Base-by-base conservation (phyloP, 768 basidiomycete genomes). In the Sporobolomyces pararoseus region DNA sequence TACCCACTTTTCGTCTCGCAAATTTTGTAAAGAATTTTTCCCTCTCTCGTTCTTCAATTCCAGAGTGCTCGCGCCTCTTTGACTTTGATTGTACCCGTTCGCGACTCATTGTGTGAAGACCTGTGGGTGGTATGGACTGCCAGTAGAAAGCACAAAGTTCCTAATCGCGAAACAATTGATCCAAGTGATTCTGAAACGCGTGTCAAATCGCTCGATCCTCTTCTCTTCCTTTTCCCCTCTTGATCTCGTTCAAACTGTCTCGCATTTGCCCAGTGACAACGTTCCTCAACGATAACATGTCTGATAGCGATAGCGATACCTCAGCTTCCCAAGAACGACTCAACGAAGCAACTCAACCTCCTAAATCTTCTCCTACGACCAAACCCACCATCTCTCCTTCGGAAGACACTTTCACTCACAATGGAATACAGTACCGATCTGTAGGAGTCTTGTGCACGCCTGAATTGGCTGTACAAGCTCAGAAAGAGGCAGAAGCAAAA, bases 231-330 rank as follows among this genome's bases (percentile, higher is more conserved):
- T 51, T 29, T 27, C 25, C 25, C 50, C 25, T 27, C 50, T 51
- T 25, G 7, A 25, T 51, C 50, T 27, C 50, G n/a, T n/a, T n/a
- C n/a, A n/a, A n/a, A n/a, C n/a, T n/a, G n/a, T n/a, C n/a, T n/a
- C n/a, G n/a, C n/a, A n/a, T n/a, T n/a, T n/a, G n/a, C n/a, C n/a
- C n/a, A n/a, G n/a, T n/a, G n/a, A n/a, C n/a, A n/a, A n/a, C n/a
- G n/a, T n/a, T 17, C 50, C 50, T 51, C 47, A 49, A 27, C 50
- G 50, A 51, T 25, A 51, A 4, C 34, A 55, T 55, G 55, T 37
- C 55, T 7, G 55, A 57, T 31, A 57, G 55, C 35, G 55, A 57
- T 31, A 37, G 35, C 39, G 35, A 37, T 5, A 5, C 12, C 23
- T 57, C 55, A 19, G 7, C 10, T 4, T 13, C 35, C 21, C 25